phyloP scores from a whole-genome alignment of 2,329 filamentous ascomycete species.

The Stenocarpella maydis region DNA sequence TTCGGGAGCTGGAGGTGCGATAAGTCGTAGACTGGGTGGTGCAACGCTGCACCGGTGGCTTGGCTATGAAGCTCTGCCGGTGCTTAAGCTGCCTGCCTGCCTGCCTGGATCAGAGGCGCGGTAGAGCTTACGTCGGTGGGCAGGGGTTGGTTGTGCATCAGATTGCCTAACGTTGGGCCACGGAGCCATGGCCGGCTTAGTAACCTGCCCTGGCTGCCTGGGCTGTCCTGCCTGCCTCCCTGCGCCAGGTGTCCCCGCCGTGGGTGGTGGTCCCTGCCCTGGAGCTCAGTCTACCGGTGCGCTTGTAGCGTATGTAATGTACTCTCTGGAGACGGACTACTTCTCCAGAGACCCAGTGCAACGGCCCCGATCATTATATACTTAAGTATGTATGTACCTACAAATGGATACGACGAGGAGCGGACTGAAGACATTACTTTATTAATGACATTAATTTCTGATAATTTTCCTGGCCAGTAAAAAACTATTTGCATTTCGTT shows the following conservation, averaged over 20 bases:
- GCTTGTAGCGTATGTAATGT: too few relatives aligned
- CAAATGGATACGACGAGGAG: background rate
- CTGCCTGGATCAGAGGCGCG: constrained; percentile 14
- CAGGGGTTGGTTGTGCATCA: constrained; percentile 23
- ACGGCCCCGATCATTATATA: background rate
- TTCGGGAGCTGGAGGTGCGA: background rate
- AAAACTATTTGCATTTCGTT: too few relatives aligned
- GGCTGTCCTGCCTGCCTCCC: too few relatives aligned
- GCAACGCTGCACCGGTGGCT: background rate
- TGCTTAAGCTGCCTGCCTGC: constrained; percentile 1
- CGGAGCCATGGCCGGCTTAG: background rate
- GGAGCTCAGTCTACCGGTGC: background rate
- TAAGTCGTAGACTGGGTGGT: constrained; percentile 16
- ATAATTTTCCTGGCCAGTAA: background rate
- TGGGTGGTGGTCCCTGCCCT: constrained; percentile 23
- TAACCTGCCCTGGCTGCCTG: background rate
- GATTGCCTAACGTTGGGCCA: background rate
- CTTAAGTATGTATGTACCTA: too few relatives aligned
- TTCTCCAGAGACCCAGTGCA: constrained; percentile 9
- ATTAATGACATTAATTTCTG: background rate
- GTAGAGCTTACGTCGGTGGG: constrained; percentile 30
- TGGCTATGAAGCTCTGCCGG: constrained; percentile 15
- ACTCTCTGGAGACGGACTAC: constrained; percentile 12
- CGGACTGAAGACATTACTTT: background rate
- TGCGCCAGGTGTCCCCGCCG: background rate